Evolutionary conservation across 805 yeast species (phyloP).

Genomic region (Myxozyma kluyveri): DNA sequence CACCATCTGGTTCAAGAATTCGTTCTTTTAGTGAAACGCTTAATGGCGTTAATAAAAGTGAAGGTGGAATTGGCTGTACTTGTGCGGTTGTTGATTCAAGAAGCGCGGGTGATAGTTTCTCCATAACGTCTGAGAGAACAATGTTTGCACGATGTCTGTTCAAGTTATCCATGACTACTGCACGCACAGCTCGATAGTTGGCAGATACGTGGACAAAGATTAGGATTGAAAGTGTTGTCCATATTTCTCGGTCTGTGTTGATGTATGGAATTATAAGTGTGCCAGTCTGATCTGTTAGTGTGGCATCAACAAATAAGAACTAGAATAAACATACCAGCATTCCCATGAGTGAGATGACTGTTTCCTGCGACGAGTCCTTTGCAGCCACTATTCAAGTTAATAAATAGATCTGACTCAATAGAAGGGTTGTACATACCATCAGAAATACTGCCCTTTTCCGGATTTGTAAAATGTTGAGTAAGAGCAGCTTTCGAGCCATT

Average conservation of each 20-base stretch:
- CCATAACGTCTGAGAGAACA: slow-evolving; percentile 33
- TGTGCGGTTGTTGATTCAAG: slow-evolving; percentile 17
- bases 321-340: slow-evolving; percentile 31
- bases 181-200: slow-evolving; percentile 38
- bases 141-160: slow-evolving; percentile 40
- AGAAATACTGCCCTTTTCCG: slow-evolving; percentile 38
- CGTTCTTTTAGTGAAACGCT: slow-evolving; percentile 32
- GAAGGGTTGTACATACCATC: slow-evolving; percentile 30
- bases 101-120: slow-evolving; percentile 13
- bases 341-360: slow-evolving; percentile 39
- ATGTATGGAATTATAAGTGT: slow-evolving; percentile 34
- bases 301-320: background rate
- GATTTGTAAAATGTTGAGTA: slow-evolving; percentile 41
- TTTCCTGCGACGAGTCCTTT: slow-evolving; percentile 41
- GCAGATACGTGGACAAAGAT: slow-evolving; percentile 37
- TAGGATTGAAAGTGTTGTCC: slow-evolving; percentile 33
- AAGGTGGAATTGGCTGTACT: slow-evolving; percentile 17
- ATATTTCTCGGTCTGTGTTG: slow-evolving; percentile 28
- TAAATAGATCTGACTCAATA: background rate
- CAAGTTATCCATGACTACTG: slow-evolving; percentile 36
- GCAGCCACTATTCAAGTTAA: slow-evolving; percentile 33
- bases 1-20: slow-evolving; percentile 36
- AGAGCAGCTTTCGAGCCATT: slow-evolving; percentile 41
- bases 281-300: slow-evolving; percentile 29
- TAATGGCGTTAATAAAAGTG: slow-evolving; percentile 33